Base-by-base conservation (phyloP, 306 rosid species). In the Trifolium fragiferum region DNA sequence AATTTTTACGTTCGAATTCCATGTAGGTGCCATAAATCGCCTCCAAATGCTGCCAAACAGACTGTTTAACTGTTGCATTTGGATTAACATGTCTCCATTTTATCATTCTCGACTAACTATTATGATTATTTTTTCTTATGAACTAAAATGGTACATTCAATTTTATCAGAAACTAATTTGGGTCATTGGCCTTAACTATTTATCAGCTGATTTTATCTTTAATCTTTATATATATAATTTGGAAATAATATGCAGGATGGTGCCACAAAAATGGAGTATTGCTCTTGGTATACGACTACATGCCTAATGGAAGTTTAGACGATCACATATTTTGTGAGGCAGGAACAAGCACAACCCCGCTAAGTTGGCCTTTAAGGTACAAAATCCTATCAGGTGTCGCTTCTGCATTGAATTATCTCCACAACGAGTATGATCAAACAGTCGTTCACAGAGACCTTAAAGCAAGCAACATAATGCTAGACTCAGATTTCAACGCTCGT, bases 231-330 rank as follows among this genome's bases (percentile, higher is more conserved):
- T 46, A 18, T 1, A 14, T 62, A 63, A 65, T 37, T 14, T 76
- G 68, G 41, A 15, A 37, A 23, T 47, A 27, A 49, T 12, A 61
- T 40, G 76, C 85, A 85, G 96, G 96, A 32, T 88, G 93, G 93
- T 90, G 93, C 54, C 90, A 90, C 84, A 81, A 82, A 68, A 90
- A 84, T 1, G 93, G 82, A 32, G 69, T 86, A 59, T 75, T 91
- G 68, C 84, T 91, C 19, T 73, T 91, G 10, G 97, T 91, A 14
- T 91, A 91, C 70, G 93, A 89, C 13, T 89, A 76, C 90, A 91
- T 91, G 97, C 97, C 97, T 0, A 91, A 91, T 60, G 97, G 97
- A 1, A 91, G 97, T 68, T 62, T 91, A 63, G 97, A 91, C 84
- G 81, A 67, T 27, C 97, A 90, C 81, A 87, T 90, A 9, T 91